Conservation (phyloP, 805 yeast species). For the Isabelozyma rhagii region DNA sequence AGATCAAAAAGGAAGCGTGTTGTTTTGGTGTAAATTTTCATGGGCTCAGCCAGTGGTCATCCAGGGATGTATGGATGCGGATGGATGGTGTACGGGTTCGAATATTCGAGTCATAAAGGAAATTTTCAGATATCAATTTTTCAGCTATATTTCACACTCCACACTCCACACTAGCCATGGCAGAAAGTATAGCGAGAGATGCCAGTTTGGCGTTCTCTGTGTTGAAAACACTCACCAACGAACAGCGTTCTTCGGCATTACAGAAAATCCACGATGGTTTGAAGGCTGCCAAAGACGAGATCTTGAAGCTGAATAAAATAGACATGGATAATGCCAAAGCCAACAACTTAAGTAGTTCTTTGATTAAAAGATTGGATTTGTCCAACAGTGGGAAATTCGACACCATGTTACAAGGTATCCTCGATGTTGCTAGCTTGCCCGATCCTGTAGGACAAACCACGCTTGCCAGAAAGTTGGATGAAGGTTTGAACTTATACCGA, state of each 20-base stretch:
- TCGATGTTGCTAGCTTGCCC: slow-evolving; percentile 82
- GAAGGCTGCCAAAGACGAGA: slow-evolving; percentile 51
- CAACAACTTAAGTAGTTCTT: slow-evolving; percentile 62
- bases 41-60: background rate
- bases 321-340: slow-evolving; percentile 71
- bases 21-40: background rate
- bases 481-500: slow-evolving; percentile 78
- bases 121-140: background rate
- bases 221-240: slow-evolving; percentile 73
- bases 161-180: slow-evolving; percentile 29
- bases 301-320: slow-evolving; percentile 66
- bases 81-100: background rate
- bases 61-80: background rate
- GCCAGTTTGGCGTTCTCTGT: slow-evolving; percentile 84
- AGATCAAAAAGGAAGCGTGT: background rate
- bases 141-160: background rate
- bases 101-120: background rate
- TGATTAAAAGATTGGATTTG: slow-evolving; percentile 82
- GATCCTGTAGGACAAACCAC: slow-evolving; percentile 94
- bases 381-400: slow-evolving; percentile 83
- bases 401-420: slow-evolving; percentile 89
- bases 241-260: slow-evolving; percentile 70
- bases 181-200: slow-evolving; percentile 72
- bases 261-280: slow-evolving; percentile 70
- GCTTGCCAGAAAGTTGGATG: slow-evolving; percentile 81